phyloP scores from a whole-genome alignment of 2,329 filamentous ascomycete species.

The Penicillium sp. region DNA sequence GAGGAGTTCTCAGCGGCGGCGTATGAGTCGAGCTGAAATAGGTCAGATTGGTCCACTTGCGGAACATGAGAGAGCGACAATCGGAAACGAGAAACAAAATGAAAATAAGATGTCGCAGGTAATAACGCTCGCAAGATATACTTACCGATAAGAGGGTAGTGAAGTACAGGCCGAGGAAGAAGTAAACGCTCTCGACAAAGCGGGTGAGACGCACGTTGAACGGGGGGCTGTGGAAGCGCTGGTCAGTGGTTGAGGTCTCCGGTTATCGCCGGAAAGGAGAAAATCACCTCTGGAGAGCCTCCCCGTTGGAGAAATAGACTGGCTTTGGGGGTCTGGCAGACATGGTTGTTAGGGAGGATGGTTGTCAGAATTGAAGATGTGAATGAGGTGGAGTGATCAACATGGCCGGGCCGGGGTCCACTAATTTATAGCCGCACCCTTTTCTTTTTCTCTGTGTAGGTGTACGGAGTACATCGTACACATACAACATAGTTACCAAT shows the following conservation, averaged over 20 bases:
- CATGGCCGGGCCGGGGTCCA: constrained; percentile 4
- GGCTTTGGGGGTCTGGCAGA: constrained; percentile 24
- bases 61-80: not conserved
- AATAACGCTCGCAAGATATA: not conserved
- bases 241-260: not conserved
- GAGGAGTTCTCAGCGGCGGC: constrained; percentile 45
- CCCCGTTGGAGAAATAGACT: constrained; percentile 41
- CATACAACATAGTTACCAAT: not conserved
- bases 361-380: constrained; percentile 5
- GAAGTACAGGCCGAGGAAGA: constrained; percentile 50
- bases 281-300: constrained; percentile 37
- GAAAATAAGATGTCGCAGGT: not conserved
- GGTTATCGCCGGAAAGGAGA: not conserved
- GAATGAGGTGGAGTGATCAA: constrained; percentile 12
- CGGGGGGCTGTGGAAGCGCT: constrained; percentile 39
- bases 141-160: constrained; percentile 50
- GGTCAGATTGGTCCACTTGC: constrained; percentile 13
- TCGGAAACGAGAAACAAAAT: not conserved
- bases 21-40: constrained; percentile 46
- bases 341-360: constrained; percentile 27
- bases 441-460: not conserved
- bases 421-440: constrained; percentile 1
- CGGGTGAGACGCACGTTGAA: constrained; percentile 43
- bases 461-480: not conserved
- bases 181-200: constrained; percentile 44